Evolutionary conservation across 2,329 filamentous ascomycete species (phyloP).

Genomic region (Penicillium sclerotiorum): DNA sequence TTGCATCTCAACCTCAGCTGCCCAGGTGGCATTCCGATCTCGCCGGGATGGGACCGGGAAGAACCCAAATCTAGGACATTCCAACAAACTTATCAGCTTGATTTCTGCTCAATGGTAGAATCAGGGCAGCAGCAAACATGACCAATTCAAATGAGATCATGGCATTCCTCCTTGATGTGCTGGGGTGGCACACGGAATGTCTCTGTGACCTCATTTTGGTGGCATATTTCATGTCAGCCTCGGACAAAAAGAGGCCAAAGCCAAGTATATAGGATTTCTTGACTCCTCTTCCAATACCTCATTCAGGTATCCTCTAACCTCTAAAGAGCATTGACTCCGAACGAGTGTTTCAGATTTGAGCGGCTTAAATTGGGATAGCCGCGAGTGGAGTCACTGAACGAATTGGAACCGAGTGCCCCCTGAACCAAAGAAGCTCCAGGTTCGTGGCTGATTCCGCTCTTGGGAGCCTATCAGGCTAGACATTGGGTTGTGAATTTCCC

Average conservation of each 20-base stretch:
- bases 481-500: not conserved
- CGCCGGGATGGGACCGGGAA: too few species aligned
- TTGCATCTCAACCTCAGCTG: too few species aligned
- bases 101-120: too few species aligned
- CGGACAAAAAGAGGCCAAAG: not conserved
- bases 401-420: slow-evolving; percentile 21
- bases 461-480: slow-evolving; percentile 12
- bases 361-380: slow-evolving; percentile 27
- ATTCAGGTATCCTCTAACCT: not conserved
- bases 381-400: slow-evolving; percentile 23
- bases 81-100: too few species aligned
- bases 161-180: slow-evolving; percentile 5
- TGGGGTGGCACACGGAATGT: not conserved
- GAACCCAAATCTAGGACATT: too few species aligned
- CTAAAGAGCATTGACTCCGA: slow-evolving; percentile 18
- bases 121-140: too few species aligned
- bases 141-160: slow-evolving; percentile 4
- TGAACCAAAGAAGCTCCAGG: slow-evolving; percentile 14
- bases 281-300: not conserved
- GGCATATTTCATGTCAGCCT: too few species aligned
- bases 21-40: too few species aligned
- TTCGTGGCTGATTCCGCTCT: slow-evolving; percentile 8
- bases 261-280: not conserved
- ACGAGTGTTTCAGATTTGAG: slow-evolving; percentile 22
- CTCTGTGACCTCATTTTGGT: slow-evolving; percentile 4